Evolutionary conservation across 2,329 filamentous ascomycete species (phyloP), one percentile per base, ranked within the genome.

Genomic region (Talaromyces sp.): DNA sequence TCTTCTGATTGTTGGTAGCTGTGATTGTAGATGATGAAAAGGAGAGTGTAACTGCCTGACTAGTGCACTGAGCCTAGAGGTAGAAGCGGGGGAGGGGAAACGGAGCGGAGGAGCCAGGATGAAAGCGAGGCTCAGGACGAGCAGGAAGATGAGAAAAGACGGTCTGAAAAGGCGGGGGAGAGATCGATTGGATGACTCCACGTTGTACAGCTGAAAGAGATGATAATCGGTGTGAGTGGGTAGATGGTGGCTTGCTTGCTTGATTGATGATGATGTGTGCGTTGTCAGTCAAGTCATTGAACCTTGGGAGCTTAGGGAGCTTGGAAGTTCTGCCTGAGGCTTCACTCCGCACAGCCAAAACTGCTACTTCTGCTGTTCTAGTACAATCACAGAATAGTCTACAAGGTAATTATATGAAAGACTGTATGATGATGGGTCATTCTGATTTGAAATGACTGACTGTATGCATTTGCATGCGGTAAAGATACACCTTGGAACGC

Each of bases 61-160:
- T 70, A 81, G 73, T 19, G 79, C 76, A 63, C 76, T 74, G 31
- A 83, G 75, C 69, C 80, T 70, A 58, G 72, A 73, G 67, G 74
- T 70, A 65, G 75, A 71, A 67, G 77, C 69, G 67, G 77, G 73
- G 66, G 75, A 71, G 67, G 77, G 69, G 67, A 78, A 73, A 66
- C 79, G 76, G 69, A 78, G 75, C 67, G 77, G 73, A 68, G 78
- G 80, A 78, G 81, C 81, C 81, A 83, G 78, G 77, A 75, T 82
- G 80, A 80, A 67, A 65, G 71, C 67, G 69, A 80, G 71, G 69
- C 73, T 72, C 68, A 78, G 72, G 66, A 75, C 68, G 65, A 77
- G 68, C 70, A 72, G 67, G 67, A 71, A 69, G 43, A 72, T 67
- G 73, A 70, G 70, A 68, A 73, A 64, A 51, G 59, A 65, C 43